These are phyloP conservation scores for Aspergillus nidulans DNA, from an alignment of 495 filamentous ascomycete genomes.

Conservation along the genomic window DNA sequence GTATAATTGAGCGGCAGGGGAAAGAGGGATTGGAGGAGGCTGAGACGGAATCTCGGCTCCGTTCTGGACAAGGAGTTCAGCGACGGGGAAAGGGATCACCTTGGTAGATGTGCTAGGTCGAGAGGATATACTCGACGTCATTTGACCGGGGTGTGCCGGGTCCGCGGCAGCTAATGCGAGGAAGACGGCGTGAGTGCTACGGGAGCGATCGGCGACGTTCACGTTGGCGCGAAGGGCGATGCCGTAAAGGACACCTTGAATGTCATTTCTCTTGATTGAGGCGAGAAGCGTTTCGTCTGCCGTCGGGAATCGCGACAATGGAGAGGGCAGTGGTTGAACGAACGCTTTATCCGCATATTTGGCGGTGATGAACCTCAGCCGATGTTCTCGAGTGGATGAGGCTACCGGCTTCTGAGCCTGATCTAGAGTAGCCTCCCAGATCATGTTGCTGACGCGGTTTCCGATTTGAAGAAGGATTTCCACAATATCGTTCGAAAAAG, in stretches of 20 bases:
- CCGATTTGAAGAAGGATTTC: constrained; percentile 91
- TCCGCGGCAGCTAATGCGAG: constrained; percentile 93
- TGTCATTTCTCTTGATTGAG: constrained; percentile 89
- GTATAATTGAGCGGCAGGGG: constrained; percentile 71
- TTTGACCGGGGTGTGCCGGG: constrained; percentile 64
- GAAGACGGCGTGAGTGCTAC: constrained; percentile 82
- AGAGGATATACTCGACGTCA: constrained; percentile 30
- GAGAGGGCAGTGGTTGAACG: constrained; percentile 71
- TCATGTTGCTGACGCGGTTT: constrained; percentile 91
- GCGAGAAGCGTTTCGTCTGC: constrained; percentile 90
- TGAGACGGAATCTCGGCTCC: constrained; percentile 78
- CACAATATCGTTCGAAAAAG: constrained; percentile 92
- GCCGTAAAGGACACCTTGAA: constrained; percentile 85
- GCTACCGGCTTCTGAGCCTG: constrained; percentile 63
- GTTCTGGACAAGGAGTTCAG: constrained; percentile 90
- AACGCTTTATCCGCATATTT: constrained; percentile 87
- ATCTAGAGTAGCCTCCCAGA: constrained; percentile 89
- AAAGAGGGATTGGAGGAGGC: constrained; percentile 72
- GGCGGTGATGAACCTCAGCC: constrained; percentile 85
- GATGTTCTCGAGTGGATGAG: constrained; percentile 78
- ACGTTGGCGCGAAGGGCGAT: constrained; percentile 84
- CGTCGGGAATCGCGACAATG: constrained; percentile 69
- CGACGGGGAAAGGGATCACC: constrained; percentile 69
- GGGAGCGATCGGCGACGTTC: constrained; percentile 80
- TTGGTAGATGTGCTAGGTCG: constrained; percentile 29